Conservation (phyloP, 2,329 filamentous ascomycete genomes). For the Hawksworthiomyces lignivorus region DNA sequence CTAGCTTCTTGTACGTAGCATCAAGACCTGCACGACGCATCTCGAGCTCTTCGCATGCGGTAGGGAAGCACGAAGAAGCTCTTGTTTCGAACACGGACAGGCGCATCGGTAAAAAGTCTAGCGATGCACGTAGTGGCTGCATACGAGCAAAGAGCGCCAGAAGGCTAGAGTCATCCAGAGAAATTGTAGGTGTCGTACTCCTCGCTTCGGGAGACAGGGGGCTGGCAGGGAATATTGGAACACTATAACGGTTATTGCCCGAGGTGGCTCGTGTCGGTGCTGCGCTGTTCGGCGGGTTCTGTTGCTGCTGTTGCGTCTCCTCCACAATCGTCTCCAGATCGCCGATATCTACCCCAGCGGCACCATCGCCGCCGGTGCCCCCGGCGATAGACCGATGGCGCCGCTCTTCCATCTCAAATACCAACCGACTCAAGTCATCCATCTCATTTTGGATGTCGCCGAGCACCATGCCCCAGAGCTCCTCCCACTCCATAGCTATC, state of each 20-base stretch:
- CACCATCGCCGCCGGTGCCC: slow-evolving; percentile 46
- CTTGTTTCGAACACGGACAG: slow-evolving; percentile 77
- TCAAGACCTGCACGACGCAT: slow-evolving; percentile 68
- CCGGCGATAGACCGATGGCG: slow-evolving; percentile 71
- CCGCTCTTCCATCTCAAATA: slow-evolving; percentile 98
- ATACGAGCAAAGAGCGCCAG: slow-evolving; percentile 89
- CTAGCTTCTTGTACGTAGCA: slow-evolving; percentile 77
- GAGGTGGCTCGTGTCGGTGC: slow-evolving; percentile 36
- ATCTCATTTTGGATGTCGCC: slow-evolving; percentile 88
- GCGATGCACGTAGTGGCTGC: slow-evolving; percentile 84
- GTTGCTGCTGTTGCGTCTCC: slow-evolving; percentile 54
- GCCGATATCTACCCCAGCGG: slow-evolving; percentile 68
- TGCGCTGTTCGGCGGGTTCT: not conserved
- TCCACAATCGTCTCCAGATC: slow-evolving; percentile 92
- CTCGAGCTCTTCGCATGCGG: slow-evolving; percentile 81
- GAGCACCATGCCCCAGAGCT: slow-evolving; percentile 88
- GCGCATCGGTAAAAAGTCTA: slow-evolving; percentile 94
- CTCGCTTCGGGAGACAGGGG: slow-evolving; percentile 46
- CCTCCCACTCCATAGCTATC: slow-evolving; percentile 98
- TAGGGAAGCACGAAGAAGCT: slow-evolving; percentile 74
- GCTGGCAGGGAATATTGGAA: slow-evolving; percentile 55
- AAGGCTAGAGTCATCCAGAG: slow-evolving; percentile 78
- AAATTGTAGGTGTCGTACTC: slow-evolving; percentile 38
- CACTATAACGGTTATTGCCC: slow-evolving; percentile 59
- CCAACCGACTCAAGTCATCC: slow-evolving; percentile 51